These are phyloP conservation scores for Colletotrichum filicis DNA, from an alignment of 2,329 filamentous ascomycete genomes.

Conservation along the genomic window DNA sequence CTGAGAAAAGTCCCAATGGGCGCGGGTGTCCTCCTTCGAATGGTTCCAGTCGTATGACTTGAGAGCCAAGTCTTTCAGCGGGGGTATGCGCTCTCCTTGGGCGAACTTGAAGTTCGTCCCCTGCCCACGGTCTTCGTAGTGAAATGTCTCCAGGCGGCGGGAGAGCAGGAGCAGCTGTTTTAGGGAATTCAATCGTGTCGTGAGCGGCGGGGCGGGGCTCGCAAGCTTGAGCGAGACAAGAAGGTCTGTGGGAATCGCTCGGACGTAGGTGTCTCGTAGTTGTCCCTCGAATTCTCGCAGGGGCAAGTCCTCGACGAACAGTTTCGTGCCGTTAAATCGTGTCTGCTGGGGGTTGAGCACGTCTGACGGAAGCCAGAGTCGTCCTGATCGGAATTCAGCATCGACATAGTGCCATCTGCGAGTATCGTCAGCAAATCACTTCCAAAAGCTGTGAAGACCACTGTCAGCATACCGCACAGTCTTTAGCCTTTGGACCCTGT, in stretches of 20 bases:
- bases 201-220: slow-evolving; percentile 52
- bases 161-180: slow-evolving; percentile 54
- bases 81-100: slow-evolving; percentile 53
- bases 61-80: slow-evolving; percentile 53
- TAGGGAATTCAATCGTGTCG: slow-evolving; percentile 52
- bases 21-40: slow-evolving; percentile 46
- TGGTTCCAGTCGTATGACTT: slow-evolving; percentile 63
- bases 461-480: slow-evolving; percentile 50
- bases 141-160: slow-evolving; percentile 49
- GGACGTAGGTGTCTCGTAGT: slow-evolving; percentile 48
- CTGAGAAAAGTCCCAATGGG: slow-evolving; percentile 59
- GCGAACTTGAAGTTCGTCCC: slow-evolving; percentile 56
- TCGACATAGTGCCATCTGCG: slow-evolving; percentile 53
- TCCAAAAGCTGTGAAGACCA: neutral
- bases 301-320: slow-evolving; percentile 55
- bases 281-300: slow-evolving; percentile 49
- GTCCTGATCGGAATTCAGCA: slow-evolving; percentile 40
- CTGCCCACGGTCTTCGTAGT: slow-evolving; percentile 56
- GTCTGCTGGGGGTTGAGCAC: slow-evolving; percentile 47
- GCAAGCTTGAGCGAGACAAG: slow-evolving; percentile 54
- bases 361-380: slow-evolving; percentile 51
- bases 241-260: slow-evolving; percentile 50
- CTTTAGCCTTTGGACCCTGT: slow-evolving; percentile 47
- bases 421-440: neutral
- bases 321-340: slow-evolving; percentile 42